Conservation (phyloP, 768 basidiomycete genomes). For the Sarcodon aspratus region DNA sequence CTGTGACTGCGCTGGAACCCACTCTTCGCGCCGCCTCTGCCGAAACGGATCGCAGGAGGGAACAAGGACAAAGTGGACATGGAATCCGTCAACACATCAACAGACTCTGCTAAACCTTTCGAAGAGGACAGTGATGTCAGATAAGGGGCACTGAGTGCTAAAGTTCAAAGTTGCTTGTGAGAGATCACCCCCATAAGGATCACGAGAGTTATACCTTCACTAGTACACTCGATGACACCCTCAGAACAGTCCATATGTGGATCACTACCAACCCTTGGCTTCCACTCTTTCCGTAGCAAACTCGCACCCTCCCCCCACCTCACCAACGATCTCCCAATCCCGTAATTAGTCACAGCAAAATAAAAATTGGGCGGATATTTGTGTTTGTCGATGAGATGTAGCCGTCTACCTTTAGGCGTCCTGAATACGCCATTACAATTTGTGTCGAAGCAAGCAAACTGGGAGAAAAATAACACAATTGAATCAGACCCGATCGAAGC, state of each 20-base stretch:
- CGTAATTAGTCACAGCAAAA: slow-evolving; percentile 87
- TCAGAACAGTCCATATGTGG: too few relatives aligned
- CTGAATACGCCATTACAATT: slow-evolving; percentile 49
- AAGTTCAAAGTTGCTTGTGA: too few relatives aligned
- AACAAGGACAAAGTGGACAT: slow-evolving; percentile 45
- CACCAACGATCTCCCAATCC: slow-evolving; percentile 68
- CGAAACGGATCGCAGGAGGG: slow-evolving; percentile 61
- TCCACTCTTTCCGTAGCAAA: slow-evolving; percentile 52
- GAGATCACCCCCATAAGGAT: too few relatives aligned
- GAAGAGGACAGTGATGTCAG: too few relatives aligned
- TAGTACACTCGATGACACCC: too few relatives aligned
- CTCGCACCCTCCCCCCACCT: slow-evolving; percentile 81
- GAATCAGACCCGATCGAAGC: background rate
- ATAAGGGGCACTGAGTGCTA: too few relatives aligned
- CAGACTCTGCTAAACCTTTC: background rate
- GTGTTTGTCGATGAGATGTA: slow-evolving; percentile 77
- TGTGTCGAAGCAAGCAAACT: slow-evolving; percentile 75
- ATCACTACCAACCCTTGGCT: too few relatives aligned
- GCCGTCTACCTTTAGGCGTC: slow-evolving; percentile 64
- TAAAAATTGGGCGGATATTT: slow-evolving; percentile 84
- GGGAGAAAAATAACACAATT: background rate
- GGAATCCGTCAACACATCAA: slow-evolving; percentile 41
- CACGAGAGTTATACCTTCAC: too few relatives aligned
- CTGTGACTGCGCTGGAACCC: background rate
- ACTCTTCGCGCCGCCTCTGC: slow-evolving; percentile 39